These are phyloP conservation scores for Kodamaea nitidulidarum DNA, from an alignment of 805 yeast species.

Conservation along the genomic window DNA sequence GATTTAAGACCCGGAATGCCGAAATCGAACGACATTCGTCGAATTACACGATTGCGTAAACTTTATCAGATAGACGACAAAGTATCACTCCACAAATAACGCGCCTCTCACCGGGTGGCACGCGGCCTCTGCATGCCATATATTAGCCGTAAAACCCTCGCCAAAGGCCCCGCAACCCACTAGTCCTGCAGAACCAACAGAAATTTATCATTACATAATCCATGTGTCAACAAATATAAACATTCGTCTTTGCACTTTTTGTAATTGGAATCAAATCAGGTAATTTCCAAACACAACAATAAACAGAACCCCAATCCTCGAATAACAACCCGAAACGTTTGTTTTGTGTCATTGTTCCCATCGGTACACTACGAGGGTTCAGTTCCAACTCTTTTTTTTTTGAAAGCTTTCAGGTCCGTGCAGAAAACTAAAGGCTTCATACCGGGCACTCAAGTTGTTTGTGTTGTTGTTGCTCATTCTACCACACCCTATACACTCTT, in stretches of 20 bases:
- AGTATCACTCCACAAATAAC: no score
- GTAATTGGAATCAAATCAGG: neutral
- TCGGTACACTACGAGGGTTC: neutral
- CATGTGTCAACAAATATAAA: neutral
- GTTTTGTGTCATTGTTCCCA: slow-evolving; percentile 1
- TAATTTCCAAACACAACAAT: slow-evolving; percentile 1
- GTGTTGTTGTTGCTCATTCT: neutral
- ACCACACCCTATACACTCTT: neutral
- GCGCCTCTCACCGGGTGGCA: no score
- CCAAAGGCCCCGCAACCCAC: no score
- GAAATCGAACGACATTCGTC: no score
- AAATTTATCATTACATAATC: no score
- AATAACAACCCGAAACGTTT: neutral
- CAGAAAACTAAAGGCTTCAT: neutral
- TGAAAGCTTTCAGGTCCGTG: neutral
- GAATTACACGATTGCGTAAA: no score
- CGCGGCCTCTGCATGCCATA: no score
- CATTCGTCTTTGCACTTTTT: neutral
- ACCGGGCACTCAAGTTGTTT: neutral
- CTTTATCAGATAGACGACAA: no score
- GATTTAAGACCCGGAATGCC: no score
- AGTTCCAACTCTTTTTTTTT: neutral
- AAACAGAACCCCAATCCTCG: slow-evolving; percentile 1
- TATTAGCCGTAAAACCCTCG: no score
- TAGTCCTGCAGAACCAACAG: no score